A percentile compares a stretch with the other conserved stretches of the same genome.
Evolutionary conservation across 371 early-diverging fungal species (phyloP).

Genomic region (Mortierella sp.): DNA sequence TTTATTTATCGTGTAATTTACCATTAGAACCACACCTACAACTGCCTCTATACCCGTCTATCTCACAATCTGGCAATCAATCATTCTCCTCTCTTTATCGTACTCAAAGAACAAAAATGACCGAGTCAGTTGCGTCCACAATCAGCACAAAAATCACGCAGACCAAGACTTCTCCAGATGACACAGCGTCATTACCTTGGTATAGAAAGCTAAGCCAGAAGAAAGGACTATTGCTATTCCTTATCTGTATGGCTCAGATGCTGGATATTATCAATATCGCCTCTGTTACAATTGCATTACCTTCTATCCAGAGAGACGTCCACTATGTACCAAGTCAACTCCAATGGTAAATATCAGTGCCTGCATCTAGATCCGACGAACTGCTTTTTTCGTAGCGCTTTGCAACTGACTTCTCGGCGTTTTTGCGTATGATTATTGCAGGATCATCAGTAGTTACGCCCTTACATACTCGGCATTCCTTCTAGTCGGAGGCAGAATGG

Average conservation of each 20-base stretch:
- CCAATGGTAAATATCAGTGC: conserved; percentile 28
- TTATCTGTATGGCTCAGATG: conserved; percentile 35
- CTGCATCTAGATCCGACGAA: too few species aligned
- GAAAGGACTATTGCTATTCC: conserved; percentile 29
- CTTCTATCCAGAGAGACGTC: conserved; percentile 46
- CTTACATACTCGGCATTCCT: conserved; percentile 62
- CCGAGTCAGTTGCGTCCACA: conserved; percentile 16
- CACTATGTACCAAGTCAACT: conserved; percentile 38
- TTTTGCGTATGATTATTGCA: conserved; percentile 38
- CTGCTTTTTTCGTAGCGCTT: conserved; percentile 27
- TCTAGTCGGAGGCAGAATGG: conserved; percentile 59
- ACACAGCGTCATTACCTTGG: conserved; percentile 17
- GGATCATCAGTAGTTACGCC: conserved; percentile 59
- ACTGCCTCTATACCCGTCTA: not conserved
- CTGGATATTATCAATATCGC: conserved; percentile 52
- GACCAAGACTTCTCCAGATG: not conserved
- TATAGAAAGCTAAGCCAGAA: conserved; percentile 15
- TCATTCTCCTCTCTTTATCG: not conserved
- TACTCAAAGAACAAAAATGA: not conserved
- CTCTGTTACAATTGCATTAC: conserved; percentile 55
- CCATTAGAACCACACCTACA: not conserved
- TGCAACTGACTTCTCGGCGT: conserved; percentile 10
- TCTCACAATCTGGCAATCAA: not conserved
- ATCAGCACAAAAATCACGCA: conserved; percentile 3
- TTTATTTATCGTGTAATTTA: too few species aligned